Evolutionary conservation across 2,329 filamentous ascomycete species (phyloP).

Genomic region (Ascosphaera pollenicola): DNA sequence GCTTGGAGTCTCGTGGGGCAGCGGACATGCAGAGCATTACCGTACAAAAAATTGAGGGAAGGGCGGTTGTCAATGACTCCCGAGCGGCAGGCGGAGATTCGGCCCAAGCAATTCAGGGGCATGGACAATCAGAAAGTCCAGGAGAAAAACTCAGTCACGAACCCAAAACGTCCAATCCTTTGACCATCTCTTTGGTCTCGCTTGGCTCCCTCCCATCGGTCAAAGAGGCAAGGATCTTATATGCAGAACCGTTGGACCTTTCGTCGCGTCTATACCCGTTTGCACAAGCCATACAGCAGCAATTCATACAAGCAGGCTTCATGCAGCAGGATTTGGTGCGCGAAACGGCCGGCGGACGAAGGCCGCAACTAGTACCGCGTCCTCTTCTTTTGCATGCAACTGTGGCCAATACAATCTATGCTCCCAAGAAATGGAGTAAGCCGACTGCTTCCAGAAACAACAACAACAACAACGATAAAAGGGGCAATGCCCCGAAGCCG

Average conservation of each 20-base stretch:
- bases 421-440: conserved; percentile 8
- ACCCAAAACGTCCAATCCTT: conserved; percentile 7
- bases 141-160: background rate
- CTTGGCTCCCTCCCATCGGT: conserved; percentile 16
- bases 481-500: background rate
- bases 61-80: too few species aligned
- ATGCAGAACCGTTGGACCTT: conserved; percentile 17
- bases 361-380: conserved; percentile 16
- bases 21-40: too few species aligned
- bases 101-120: conserved; percentile 2
- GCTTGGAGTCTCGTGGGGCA: too few species aligned
- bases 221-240: conserved; percentile 17
- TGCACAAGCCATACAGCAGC: conserved; percentile 17
- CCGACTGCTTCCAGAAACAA: background rate
- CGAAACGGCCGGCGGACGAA: background rate
- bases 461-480: background rate
- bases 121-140: conserved; percentile 6
- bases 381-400: conserved; percentile 64
- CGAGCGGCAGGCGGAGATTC: background rate
- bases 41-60: too few species aligned
- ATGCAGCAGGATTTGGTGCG: conserved; percentile 7
- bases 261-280: conserved; percentile 21
- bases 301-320: conserved; percentile 23
- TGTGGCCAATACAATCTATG: conserved; percentile 67
- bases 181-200: conserved; percentile 23